phyloP scores from a whole-genome alignment of 768 basidiomycete species.

The Fibroporia radiculosa region DNA sequence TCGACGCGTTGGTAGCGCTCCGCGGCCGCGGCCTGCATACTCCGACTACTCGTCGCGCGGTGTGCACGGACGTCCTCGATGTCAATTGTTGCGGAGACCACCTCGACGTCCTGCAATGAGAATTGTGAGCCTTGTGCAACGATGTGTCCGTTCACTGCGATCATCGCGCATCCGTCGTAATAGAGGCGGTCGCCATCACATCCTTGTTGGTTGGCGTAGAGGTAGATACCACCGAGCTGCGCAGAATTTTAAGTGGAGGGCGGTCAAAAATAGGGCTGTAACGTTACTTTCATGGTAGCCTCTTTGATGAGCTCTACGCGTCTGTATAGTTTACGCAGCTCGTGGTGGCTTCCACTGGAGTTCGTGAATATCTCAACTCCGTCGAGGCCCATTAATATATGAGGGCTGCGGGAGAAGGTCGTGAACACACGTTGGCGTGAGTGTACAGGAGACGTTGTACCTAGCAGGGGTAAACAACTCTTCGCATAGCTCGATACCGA shows the following conservation, averaged over 20 bases:
- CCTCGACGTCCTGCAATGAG: slow-evolving; percentile 92
- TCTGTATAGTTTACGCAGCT: slow-evolving; percentile 89
- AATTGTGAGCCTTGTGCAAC: slow-evolving; percentile 97
- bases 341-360: slow-evolving; percentile 97
- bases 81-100: slow-evolving; percentile 91
- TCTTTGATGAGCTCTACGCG: slow-evolving; percentile 95
- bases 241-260: neutral
- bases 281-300: slow-evolving; percentile 80
- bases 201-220: slow-evolving; percentile 98
- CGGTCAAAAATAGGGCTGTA: too few species aligned
- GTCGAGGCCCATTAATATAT: slow-evolving; percentile 96
- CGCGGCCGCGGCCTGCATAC: slow-evolving; percentile 79
- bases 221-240: slow-evolving; percentile 91
- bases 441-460: slow-evolving; percentile 35
- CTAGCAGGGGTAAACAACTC: slow-evolving; percentile 96
- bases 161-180: slow-evolving; percentile 96
- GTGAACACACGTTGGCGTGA: too few species aligned
- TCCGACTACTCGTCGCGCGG: slow-evolving; percentile 73
- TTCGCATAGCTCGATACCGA: slow-evolving; percentile 95
- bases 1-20: slow-evolving; percentile 78
- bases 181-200: slow-evolving; percentile 98
- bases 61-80: slow-evolving; percentile 95
- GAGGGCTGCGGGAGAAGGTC: slow-evolving; percentile 54
- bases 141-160: slow-evolving; percentile 88
- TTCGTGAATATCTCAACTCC: slow-evolving; percentile 99